A percentile compares a stretch with the other conserved stretches of the same genome.
Evolutionary conservation across 352 stramenopile species (phyloP).

Genomic region (Phytophthora megakarya): DNA sequence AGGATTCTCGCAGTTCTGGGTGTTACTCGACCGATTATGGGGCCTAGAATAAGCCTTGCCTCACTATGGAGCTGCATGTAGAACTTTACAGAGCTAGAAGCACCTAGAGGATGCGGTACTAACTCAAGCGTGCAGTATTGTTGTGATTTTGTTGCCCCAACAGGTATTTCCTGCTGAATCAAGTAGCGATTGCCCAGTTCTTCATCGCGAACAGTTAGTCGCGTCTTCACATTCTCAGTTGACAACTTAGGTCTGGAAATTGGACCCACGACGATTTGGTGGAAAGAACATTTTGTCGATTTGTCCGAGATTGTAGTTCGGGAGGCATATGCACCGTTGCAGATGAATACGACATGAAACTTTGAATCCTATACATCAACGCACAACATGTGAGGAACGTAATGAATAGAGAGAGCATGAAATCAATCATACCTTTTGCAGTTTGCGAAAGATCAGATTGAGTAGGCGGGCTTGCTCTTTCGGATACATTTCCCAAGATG

Average conservation of each 20-base stretch:
- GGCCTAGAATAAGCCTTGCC: conserved; percentile 56
- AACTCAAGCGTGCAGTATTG: conserved; percentile 61
- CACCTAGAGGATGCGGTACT: conserved; percentile 46
- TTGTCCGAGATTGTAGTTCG: conserved; percentile 44
- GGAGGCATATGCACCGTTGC: conserved; percentile 36
- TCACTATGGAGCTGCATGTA: conserved; percentile 42
- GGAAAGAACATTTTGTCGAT: conserved; percentile 31
- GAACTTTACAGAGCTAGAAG: conserved; percentile 40
- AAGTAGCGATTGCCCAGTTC: conserved; percentile 3
- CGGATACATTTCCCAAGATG: conserved; percentile 49
- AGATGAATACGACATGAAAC: conserved; percentile 52
- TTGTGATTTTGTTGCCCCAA: conserved; percentile 10
- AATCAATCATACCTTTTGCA: conserved; percentile 27
- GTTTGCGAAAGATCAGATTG: conserved; percentile 42
- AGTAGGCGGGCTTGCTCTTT: conserved; percentile 45
- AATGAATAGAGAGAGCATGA: background rate
- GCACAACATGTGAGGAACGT: background rate
- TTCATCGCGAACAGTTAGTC: background rate
- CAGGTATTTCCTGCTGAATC: conserved; percentile 35
- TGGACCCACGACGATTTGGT: conserved; percentile 57
- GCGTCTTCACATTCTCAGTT: background rate
- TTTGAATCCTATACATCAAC: conserved; percentile 31
- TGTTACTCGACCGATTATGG: conserved; percentile 68
- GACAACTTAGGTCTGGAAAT: conserved; percentile 29
- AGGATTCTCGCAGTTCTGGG: conserved; percentile 57